These are phyloP conservation scores for Cercospora canescens DNA, from an alignment of 2,329 filamentous ascomycete genomes.

Conservation along the genomic window DNA sequence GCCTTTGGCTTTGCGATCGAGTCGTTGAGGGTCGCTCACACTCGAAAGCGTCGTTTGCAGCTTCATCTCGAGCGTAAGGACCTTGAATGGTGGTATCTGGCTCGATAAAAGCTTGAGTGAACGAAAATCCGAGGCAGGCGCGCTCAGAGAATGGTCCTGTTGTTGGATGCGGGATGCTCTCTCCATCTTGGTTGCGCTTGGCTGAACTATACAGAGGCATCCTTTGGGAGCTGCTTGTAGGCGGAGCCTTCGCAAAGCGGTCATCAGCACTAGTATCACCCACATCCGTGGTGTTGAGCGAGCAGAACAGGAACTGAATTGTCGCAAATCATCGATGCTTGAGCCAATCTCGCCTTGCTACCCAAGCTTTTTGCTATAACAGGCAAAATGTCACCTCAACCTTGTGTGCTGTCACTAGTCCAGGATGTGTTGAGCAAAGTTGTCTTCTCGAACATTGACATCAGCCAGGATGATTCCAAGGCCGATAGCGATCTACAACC, in stretches of 20 bases:
- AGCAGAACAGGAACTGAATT: neutral
- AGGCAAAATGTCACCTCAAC: neutral
- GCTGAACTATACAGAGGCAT: neutral
- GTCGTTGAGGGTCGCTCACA: neutral
- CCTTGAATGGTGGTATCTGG: neutral
- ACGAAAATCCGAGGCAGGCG: neutral
- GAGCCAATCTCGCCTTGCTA: neutral
- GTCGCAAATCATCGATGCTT: neutral
- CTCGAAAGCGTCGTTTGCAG: neutral
- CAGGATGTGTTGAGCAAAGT: neutral
- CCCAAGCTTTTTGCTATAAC: neutral
- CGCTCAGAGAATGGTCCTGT: neutral
- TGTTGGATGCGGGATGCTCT: neutral
- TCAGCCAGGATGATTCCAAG: neutral
- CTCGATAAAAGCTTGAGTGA: neutral
- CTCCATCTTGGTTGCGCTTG: neutral
- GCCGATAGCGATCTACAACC: neutral
- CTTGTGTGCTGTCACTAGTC: neutral
- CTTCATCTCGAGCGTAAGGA: neutral
- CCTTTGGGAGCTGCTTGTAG: neutral
- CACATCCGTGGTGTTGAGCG: neutral
- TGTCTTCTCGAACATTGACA: neutral
- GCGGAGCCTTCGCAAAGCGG: neutral
- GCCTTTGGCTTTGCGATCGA: neutral
- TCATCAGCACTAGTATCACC: neutral